Base-by-base conservation (phyloP, 1,284 basidiomycete species). In the Cryptococcus sp. region DNA sequence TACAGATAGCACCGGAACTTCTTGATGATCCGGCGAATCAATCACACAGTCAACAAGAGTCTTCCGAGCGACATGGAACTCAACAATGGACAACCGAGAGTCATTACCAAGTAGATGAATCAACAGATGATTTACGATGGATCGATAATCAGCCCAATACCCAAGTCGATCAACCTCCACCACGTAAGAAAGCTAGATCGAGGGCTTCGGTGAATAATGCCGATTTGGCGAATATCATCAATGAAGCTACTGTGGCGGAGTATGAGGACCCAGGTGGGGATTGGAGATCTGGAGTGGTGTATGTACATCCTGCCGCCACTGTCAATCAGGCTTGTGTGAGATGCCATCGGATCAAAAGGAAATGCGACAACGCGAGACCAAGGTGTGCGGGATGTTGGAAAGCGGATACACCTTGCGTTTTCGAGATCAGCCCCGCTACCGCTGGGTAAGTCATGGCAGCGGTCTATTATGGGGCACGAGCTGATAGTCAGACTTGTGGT, bases 311-410 rank as follows among this genome's bases (percentile, higher is more conserved):
- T 5, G 63, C 64, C 2, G 59, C 64, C 45, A 62, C 61, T 4
- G 61, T 63, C 2, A 64, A 66, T 7, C 70, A 72, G 50, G 70
- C 70, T 10, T 72, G 70, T 45, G 62, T 70, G 14, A 48, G 70
- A 37, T 72, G 70, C 45, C 70, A 72, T 48, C 53, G 67, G 34
- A 70, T 72, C 49, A 72, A 72, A 54, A 55, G 70, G 40, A 72
- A 72, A 49, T 72, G 70, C 41, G 68, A 72, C 45, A 61, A 64
- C 28, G 63, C 60, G 0, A 58, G 59, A 50, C 70, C 70, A 1
- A 60, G 70, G 19, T 72, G 70, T 53, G 57, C 57, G 14, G 66
- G 67, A 11, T 72, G 70, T 46, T 53, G 54, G 10, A 66, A 67
- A 44, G 64, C 67, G 1, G 68, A 72, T 48, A 67, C 65, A 7